phyloP scores from a whole-genome alignment of 2,329 filamentous ascomycete species.

The Pseudocercospora crystallina region DNA sequence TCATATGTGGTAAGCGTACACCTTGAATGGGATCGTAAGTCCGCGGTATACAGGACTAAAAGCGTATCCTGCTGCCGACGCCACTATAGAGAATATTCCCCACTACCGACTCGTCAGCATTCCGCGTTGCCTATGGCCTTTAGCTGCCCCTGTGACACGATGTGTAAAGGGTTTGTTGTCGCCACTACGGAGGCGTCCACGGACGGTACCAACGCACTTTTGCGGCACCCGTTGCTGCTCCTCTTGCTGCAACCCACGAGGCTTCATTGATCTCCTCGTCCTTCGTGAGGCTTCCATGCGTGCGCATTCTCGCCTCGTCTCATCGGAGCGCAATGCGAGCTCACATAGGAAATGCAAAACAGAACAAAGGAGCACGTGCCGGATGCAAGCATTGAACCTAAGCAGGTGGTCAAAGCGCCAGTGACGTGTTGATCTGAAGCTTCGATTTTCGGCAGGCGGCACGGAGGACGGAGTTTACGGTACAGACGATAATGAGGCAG shows the following conservation, averaged over 20 bases:
- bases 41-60: conserved; percentile 71
- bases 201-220: conserved; percentile 7
- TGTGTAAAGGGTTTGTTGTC: no score
- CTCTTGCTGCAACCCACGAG: conserved; percentile 68
- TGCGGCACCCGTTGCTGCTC: conserved; percentile 52
- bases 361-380: no score
- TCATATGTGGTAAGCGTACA: conserved; percentile 52
- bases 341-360: no score
- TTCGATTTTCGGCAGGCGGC: no score
- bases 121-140: neutral
- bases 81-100: conserved; percentile 64
- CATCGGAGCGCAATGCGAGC: neutral
- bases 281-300: conserved; percentile 57
- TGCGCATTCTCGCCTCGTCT: conserved; percentile 13
- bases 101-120: conserved; percentile 48
- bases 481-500: no score
- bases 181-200: no score
- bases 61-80: conserved; percentile 62
- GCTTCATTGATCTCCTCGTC: conserved; percentile 68
- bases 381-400: no score
- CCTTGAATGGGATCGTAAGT: conserved; percentile 73
- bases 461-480: no score
- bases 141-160: neutral
- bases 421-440: no score
- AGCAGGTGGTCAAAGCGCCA: no score